These are phyloP conservation scores for Cicer pinnatifidum DNA, from an alignment of 306 rosid genomes.

Conservation along the genomic window DNA sequence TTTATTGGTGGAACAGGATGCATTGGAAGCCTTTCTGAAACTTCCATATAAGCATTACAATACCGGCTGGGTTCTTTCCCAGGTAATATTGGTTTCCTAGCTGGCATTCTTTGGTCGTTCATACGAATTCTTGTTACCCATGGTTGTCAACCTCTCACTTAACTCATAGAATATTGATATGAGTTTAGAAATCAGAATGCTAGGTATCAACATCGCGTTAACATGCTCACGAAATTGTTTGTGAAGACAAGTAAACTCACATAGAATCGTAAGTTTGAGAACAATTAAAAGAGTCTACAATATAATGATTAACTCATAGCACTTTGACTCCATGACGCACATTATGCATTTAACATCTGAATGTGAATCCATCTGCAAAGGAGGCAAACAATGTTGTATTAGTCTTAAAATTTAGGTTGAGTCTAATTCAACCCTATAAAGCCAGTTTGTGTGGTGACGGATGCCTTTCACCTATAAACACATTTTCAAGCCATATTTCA, in stretches of 20 bases:
- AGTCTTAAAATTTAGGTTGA: neutral
- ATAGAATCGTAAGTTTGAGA: neutral
- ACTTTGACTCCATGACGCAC: too few relatives aligned
- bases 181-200: neutral
- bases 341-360: neutral
- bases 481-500: too few relatives aligned
- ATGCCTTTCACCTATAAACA: too few relatives aligned
- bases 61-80: slow-evolving; percentile 98
- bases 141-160: slow-evolving; percentile 8
- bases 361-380: neutral
- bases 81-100: slow-evolving; percentile 58
- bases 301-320: neutral
- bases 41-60: slow-evolving; percentile 90
- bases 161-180: neutral
- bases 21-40: slow-evolving; percentile 78
- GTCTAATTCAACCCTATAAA: too few relatives aligned
- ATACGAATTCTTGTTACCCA: slow-evolving; percentile 22
- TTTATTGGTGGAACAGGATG: slow-evolving; percentile 70
- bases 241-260: neutral
- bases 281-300: neutral
- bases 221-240: neutral
- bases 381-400: neutral
- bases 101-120: slow-evolving; percentile 25
- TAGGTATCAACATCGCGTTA: neutral
- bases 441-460: too few relatives aligned